These are phyloP conservation scores for Pleurotus pulmonarius DNA, from an alignment of 768 basidiomycete genomes.

Conservation along the genomic window DNA sequence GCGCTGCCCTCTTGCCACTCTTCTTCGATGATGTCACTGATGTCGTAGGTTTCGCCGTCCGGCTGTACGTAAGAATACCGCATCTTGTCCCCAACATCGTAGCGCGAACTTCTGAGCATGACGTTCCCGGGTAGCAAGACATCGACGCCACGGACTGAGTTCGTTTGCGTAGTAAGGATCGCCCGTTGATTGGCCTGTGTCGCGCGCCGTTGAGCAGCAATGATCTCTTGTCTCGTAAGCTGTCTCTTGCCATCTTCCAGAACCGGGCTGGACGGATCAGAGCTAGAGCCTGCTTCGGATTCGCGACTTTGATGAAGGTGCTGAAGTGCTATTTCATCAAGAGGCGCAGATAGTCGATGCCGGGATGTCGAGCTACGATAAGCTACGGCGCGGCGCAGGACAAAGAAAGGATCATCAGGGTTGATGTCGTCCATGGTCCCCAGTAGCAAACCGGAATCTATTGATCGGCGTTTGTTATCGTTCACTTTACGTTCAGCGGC, in stretches of 20 bases:
- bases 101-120: conserved; percentile 79
- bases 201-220: conserved; percentile 87
- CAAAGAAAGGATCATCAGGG: conserved; percentile 83
- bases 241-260: conserved; percentile 29
- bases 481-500: conserved; percentile 55
- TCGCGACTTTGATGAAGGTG: conserved; percentile 69
- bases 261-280: conserved; percentile 35
- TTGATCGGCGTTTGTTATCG: conserved; percentile 78
- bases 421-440: conserved; percentile 72
- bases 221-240: conserved; percentile 80
- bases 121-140: conserved; percentile 82
- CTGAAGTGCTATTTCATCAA: conserved; percentile 81
- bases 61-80: conserved; percentile 93
- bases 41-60: conserved; percentile 89
- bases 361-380: conserved; percentile 72
- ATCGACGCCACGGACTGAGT: conserved; percentile 85
- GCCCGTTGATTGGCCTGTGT: conserved; percentile 84
- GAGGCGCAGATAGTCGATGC: conserved; percentile 67
- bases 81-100: conserved; percentile 66
- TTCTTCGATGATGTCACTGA: conserved; percentile 89
- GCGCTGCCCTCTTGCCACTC: conserved; percentile 64
- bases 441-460: conserved; percentile 73
- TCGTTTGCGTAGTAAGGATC: conserved; percentile 75
- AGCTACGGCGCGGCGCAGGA: conserved; percentile 78
- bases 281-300: conserved; percentile 48